Evolutionary conservation across 805 yeast genomes (phyloP), one percentile per base, ranked within the genome.

Genomic region (Yamadazyma tumulicola): DNA sequence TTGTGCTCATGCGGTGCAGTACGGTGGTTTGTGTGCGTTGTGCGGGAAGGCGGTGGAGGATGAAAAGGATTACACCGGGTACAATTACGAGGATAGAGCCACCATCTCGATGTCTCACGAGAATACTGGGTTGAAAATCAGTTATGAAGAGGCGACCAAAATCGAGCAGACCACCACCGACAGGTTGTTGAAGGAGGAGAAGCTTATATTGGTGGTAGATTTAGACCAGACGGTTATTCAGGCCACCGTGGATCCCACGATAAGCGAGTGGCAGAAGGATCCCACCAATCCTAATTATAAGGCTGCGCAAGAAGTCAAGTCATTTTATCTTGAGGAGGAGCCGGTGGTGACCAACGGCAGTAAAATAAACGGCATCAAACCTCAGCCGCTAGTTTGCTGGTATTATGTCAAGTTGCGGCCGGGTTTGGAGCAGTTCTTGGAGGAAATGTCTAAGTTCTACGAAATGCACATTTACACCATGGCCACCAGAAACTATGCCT

Each of bases 161-260:
- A 79, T 93, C 31, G 97, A 89, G 53, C 74, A 75, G 41, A 64
- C 64, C 19, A 72, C 88, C 34, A 77, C 86, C 4, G 64, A 68
- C 37, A 67, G 82, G 39, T 67, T 93, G 30, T 59, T 79, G 5
- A 55, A 67, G 11, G 84, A 77, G 34, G 66, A 72, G 39, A 86
- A 85, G 55, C 67, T 93, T 42, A 88, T 93, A 19, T 68, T 93
- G 37, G 97, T 93, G 19, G 98, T 93, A 4, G 98, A 93, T 67
- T 70, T 93, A 43, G 98, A 93, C 63, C 98, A 93, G 57, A 93
- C 98, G 0, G 94, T 93, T 4, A 91, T 93, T 20, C 98, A 93
- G 53, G 96, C 97, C 26, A 91, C 97, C 4, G 97, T 91, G 12
- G 98, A 93, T 55, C 97, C 97, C 0, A 88, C 96, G 0, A 95